phyloP scores from a whole-genome alignment of 1,139 yeast species.

The Pichia norvegensis region DNA sequence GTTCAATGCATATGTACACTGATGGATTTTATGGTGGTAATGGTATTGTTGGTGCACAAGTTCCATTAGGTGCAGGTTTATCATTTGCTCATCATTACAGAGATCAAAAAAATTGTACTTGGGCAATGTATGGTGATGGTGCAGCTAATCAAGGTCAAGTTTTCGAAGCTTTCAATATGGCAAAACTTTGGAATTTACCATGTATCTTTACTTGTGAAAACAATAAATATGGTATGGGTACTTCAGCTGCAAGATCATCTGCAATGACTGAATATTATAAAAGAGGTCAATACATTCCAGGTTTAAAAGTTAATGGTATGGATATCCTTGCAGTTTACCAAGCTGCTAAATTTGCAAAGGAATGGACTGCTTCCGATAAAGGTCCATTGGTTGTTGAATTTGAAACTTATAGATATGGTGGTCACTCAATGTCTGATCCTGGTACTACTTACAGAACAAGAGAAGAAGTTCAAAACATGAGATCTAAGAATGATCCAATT shows the following conservation, averaged over 20 bases:
- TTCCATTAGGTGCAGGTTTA: slow-evolving; percentile 94
- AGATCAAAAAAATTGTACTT: slow-evolving; percentile 73
- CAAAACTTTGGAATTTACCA: slow-evolving; percentile 96
- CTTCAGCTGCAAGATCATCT: slow-evolving; percentile 92
- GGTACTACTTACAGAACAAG: slow-evolving; percentile 99
- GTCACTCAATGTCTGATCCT: slow-evolving; percentile 99
- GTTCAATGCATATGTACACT: slow-evolving; percentile 98
- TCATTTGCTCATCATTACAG: slow-evolving; percentile 96
- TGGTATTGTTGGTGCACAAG: slow-evolving; percentile 99
- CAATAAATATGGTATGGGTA: slow-evolving; percentile 99
- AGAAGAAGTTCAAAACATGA: slow-evolving; percentile 99
- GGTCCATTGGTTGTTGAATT: slow-evolving; percentile 95
- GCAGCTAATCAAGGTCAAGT: slow-evolving; percentile 99
- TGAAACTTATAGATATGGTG: slow-evolving; percentile 98
- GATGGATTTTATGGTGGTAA: slow-evolving; percentile 97
- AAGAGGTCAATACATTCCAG: slow-evolving; percentile 99
- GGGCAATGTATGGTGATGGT: slow-evolving; percentile 95
- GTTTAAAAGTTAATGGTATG: slow-evolving; percentile 98
- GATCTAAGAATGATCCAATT: slow-evolving; percentile 96
- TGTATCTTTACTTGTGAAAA: slow-evolving; percentile 94
- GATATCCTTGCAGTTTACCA: slow-evolving; percentile 91
- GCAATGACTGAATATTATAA: slow-evolving; percentile 95
- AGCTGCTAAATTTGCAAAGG: slow-evolving; percentile 95
- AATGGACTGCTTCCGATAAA: slow-evolving; percentile 87
- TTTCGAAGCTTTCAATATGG: slow-evolving; percentile 96